Conservation (phyloP, 139 green algal species). For the Pseudopediastrum boryanum region DNA sequence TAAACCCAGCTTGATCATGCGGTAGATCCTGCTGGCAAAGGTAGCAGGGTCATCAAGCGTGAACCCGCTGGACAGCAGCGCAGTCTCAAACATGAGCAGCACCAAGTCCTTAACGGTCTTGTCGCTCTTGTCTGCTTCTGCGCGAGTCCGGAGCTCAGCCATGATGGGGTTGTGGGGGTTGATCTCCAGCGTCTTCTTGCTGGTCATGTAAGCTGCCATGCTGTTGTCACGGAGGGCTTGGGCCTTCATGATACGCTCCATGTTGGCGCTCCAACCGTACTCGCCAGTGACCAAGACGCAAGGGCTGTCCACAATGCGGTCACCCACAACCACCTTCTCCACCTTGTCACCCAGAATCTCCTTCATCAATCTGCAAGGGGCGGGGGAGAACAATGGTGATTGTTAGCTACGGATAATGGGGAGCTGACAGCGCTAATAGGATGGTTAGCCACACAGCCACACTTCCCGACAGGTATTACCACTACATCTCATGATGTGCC, state of each 20-base stretch:
- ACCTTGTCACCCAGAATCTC: slow-evolving; percentile 99
- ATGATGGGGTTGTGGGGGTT: slow-evolving; percentile 99
- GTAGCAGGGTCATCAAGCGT: slow-evolving; percentile 97
- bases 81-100: slow-evolving; percentile 98
- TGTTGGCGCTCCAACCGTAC: slow-evolving; percentile 99
- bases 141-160: slow-evolving; percentile 86
- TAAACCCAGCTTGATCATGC: slow-evolving; percentile 99
- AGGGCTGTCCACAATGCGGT: slow-evolving; percentile 98
- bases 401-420: too few species aligned
- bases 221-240: slow-evolving; percentile 96
- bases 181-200: slow-evolving; percentile 99
- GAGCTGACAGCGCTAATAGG: too few species aligned
- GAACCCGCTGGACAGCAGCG: slow-evolving; percentile 97
- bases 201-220: slow-evolving; percentile 98
- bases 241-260: slow-evolving; percentile 99
- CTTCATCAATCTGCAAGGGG: slow-evolving; percentile 70
- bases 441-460: too few species aligned
- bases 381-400: too few species aligned
- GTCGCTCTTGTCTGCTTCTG: slow-evolving; percentile 95
- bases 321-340: slow-evolving; percentile 90
- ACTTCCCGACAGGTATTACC: too few species aligned
- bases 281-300: slow-evolving; percentile 99
- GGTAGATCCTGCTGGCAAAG: slow-evolving; percentile 97
- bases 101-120: slow-evolving; percentile 99
- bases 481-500: too few species aligned